Evolutionary conservation across 208 protist genomes (phyloP).

Genomic region (Strigomonas oncopelti): DNA sequence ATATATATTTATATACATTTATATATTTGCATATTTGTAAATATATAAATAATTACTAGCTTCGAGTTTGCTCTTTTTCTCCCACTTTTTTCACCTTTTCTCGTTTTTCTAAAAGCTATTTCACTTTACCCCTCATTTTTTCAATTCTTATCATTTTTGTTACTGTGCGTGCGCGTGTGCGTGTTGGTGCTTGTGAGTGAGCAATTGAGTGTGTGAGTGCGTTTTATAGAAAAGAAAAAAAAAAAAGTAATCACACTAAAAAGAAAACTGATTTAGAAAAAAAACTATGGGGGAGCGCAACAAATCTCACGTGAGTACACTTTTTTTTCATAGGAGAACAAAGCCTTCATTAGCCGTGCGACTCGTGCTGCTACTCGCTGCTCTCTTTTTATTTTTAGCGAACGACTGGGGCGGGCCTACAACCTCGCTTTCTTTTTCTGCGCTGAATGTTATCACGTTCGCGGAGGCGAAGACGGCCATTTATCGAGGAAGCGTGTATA

Average conservation of each 20-base stretch:
- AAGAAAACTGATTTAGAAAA: no score
- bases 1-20: no score
- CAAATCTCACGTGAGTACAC: neutral
- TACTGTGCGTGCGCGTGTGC: neutral
- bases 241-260: no score
- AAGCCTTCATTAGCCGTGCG: neutral
- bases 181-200: constrained; percentile 7
- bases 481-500: constrained; percentile 65
- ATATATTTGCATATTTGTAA: no score
- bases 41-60: no score
- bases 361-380: neutral
- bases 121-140: no score
- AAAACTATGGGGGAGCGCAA: neutral
- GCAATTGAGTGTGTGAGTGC: constrained; percentile 8
- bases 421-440: neutral
- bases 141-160: neutral
- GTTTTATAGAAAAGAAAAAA: no score
- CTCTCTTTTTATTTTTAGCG: neutral
- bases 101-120: no score
- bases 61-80: no score
- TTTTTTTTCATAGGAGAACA: neutral
- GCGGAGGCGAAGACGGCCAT: constrained; percentile 38
- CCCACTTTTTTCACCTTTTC: no score
- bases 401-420: neutral
- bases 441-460: constrained; percentile 1